Conservation (phyloP, 192 early-diverging fungal species). For the Backusella parvicylindrica region DNA sequence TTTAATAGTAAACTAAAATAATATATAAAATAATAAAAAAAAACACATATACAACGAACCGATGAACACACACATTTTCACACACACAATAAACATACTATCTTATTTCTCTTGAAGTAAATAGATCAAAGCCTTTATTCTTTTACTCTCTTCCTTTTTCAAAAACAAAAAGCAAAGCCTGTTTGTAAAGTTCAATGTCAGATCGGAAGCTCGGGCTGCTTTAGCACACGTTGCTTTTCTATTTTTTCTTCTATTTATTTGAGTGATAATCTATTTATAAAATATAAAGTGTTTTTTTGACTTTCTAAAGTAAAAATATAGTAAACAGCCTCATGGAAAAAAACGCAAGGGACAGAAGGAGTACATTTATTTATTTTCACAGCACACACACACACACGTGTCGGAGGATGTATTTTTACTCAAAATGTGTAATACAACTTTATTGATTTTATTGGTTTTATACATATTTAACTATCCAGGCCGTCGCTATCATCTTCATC, state of each 20-base stretch:
- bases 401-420: not conserved
- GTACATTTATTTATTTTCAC: not conserved
- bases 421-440: not conserved
- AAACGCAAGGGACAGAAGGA: not conserved
- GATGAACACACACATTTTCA: not conserved
- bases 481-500: not conserved
- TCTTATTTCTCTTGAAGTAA: not conserved
- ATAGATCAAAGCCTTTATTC: not conserved
- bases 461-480: not conserved
- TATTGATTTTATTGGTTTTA: not conserved
- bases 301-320: not conserved
- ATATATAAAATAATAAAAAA: not conserved
- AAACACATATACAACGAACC: not conserved
- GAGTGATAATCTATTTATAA: not conserved
- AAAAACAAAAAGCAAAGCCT: not conserved
- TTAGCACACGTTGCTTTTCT: not conserved
- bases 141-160: not conserved
- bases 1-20: not conserved
- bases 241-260: not conserved
- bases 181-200: constrained; percentile 1
- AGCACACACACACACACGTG: not conserved
- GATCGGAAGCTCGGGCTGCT: not conserved
- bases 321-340: not conserved
- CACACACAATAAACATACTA: not conserved
- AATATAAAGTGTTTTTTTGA: not conserved